Evolutionary conservation across 108 stramenopile species (phyloP).

Genomic region (Cyclostephanos invisitatus): DNA sequence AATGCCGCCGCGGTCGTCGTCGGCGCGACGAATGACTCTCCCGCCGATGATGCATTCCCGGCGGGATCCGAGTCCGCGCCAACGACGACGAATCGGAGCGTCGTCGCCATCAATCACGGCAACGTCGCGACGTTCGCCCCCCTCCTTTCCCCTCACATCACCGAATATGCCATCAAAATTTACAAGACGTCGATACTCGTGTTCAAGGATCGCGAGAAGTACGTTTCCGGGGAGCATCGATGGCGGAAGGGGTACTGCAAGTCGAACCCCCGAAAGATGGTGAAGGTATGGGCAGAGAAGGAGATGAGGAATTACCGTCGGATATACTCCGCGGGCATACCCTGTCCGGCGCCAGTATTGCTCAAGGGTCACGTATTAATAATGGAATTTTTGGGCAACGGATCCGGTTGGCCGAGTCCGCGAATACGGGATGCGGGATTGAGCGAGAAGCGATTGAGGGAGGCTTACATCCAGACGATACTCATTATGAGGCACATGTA

Average conservation of each 20-base stretch:
- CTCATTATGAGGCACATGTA: conserved; percentile 89
- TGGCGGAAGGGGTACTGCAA: conserved; percentile 97
- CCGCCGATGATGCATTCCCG: neutral
- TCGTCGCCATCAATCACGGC: conserved; percentile 5
- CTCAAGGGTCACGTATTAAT: conserved; percentile 94
- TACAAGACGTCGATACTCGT: conserved; percentile 99
- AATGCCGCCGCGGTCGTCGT: neutral
- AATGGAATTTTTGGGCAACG: conserved; percentile 97
- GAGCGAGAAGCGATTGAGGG: conserved; percentile 65
- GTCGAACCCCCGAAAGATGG: conserved; percentile 99
- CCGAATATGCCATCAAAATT: conserved; percentile 97
- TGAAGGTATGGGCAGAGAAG: conserved; percentile 99
- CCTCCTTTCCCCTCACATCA: conserved; percentile 39
- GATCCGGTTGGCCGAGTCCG: conserved; percentile 93
- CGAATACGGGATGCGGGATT: conserved; percentile 90
- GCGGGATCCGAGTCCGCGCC: conserved; percentile 4
- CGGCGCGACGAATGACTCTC: conserved; percentile 4
- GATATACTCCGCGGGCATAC: conserved; percentile 84
- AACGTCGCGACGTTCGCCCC: conserved; percentile 42
- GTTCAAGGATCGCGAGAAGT: conserved; percentile 98
- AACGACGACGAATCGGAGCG: neutral
- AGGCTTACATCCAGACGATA: conserved; percentile 87
- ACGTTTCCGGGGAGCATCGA: conserved; percentile 97
- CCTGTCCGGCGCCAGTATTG: conserved; percentile 86
- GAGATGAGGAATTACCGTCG: conserved; percentile 97